These are phyloP conservation scores for Cercospora zeina DNA, from an alignment of 2,329 filamentous ascomycete species.

Conservation along the genomic window DNA sequence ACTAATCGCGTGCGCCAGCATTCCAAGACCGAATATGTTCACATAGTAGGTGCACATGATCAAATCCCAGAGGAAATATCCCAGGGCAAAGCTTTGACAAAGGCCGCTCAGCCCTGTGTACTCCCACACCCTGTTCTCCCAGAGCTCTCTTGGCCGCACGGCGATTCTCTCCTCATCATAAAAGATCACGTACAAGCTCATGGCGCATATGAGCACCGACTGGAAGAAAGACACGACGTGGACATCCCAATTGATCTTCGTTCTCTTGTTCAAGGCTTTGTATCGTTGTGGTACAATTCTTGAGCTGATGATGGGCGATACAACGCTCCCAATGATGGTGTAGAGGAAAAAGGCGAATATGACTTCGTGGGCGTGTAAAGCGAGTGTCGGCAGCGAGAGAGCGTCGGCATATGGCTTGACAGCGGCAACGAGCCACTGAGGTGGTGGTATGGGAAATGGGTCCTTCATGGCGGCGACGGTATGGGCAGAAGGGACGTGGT, in stretches of 20 bases:
- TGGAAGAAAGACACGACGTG: conserved; percentile 84
- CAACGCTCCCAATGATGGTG: conserved; percentile 63
- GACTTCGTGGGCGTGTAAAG: conserved; percentile 76
- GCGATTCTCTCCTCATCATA: conserved; percentile 65
- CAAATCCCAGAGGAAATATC: conserved; percentile 85
- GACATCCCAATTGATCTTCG: conserved; percentile 78
- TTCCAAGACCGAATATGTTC: conserved; percentile 71
- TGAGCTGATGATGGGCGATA: conserved; percentile 68
- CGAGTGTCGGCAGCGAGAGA: conserved; percentile 64
- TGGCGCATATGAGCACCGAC: conserved; percentile 66
- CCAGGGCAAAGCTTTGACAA: conserved; percentile 73
- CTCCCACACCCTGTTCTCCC: conserved; percentile 67
- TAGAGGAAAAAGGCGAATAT: conserved; percentile 67
- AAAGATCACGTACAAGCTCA: conserved; percentile 74
- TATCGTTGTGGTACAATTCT: conserved; percentile 66
- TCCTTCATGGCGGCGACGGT: conserved; percentile 62
- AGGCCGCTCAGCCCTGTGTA: conserved; percentile 72
- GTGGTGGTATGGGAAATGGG: conserved; percentile 64
- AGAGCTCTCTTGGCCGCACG: conserved; percentile 54
- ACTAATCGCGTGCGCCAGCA: conserved; percentile 73
- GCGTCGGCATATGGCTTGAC: conserved; percentile 65
- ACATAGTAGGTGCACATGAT: conserved; percentile 67
- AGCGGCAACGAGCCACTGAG: conserved; percentile 56
- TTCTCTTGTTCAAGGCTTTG: conserved; percentile 59
- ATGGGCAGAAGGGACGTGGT: neutral